Base-by-base conservation (phyloP, 2,329 filamentous ascomycete genomes). In the Hysterium pulicare region DNA sequence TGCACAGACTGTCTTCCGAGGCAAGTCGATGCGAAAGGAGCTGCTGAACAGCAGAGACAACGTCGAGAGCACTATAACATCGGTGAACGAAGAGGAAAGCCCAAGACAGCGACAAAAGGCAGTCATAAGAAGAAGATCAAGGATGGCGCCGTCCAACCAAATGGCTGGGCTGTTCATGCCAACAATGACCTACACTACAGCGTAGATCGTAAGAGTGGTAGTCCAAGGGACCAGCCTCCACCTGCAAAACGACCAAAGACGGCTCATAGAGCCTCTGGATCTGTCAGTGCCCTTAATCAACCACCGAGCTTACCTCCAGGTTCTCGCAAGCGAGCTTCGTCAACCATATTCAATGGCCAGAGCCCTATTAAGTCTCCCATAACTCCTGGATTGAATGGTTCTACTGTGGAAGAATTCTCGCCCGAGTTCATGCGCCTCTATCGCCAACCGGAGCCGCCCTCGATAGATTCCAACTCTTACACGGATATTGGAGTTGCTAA, bases 61-160 rank as follows among this genome's bases (percentile, higher is more conserved):
- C 80, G 82, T 46, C 76, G 85, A 47, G 76, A 80, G 55, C 71
- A 76, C 51, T 75, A 72, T 48, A 74, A 76, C 47, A 75, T 79
- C 47, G 69, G 68, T 13, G 71, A 76, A 49, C 60, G 55, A 83
- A 90, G 64, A 83, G 85, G 69, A 87, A 87, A 70, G 55, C 80
- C 44, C 87, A 90, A 90, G 47, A 81, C 84, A 7, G 78, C 84
- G 5, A 75, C 86, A 10, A 95, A 95, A 65, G 85, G 78, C 62
- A 86, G 90, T 61, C 95, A 90, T 74, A 96, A 94, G 74, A 95
- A 90, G 68, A 67, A 78, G 28, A 94, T 90, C 62, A 87, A 90
- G 38, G 59, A 63, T 21, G 82, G 83, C 33, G 55, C 68, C 13
- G 65, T 83, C 23, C 79, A 82, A 56, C 70, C 82, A 38, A 90